Conservation (phyloP, 139 green algal genomes). For the Tetratostichococcus sp. region DNA sequence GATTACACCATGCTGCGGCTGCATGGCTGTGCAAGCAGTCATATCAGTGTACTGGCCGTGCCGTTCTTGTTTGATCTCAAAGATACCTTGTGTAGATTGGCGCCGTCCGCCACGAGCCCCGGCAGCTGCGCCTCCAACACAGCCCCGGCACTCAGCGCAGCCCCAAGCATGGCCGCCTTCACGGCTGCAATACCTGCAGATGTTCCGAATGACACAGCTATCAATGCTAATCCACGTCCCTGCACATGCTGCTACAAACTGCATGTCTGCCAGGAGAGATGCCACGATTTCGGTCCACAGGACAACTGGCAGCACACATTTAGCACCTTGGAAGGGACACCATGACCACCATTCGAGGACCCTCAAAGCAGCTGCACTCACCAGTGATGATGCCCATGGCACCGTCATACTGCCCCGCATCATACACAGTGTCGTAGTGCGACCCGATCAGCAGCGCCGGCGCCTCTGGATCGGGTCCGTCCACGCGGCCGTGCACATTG, state of each 20-base stretch:
- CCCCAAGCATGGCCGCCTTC: slow-evolving; percentile 56
- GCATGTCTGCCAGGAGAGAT: too few species aligned
- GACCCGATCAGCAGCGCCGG: slow-evolving; percentile 70
- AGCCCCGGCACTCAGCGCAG: not conserved
- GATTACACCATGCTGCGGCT: too few species aligned
- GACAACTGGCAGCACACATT: too few species aligned
- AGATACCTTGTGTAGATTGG: slow-evolving; percentile 20
- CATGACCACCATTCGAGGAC: too few species aligned
- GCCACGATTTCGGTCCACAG: too few species aligned
- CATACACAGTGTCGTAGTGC: slow-evolving; percentile 91
- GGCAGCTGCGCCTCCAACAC: not conserved
- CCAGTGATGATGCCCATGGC: slow-evolving; percentile 72
- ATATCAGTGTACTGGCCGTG: slow-evolving; percentile 10
- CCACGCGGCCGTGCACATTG: slow-evolving; percentile 73
- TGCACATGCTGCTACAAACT: too few species aligned
- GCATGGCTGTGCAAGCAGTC: too few species aligned
- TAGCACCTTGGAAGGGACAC: too few species aligned
- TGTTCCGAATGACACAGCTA: too few species aligned
- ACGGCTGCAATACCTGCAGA: slow-evolving; percentile 64
- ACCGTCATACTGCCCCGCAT: slow-evolving; percentile 87
- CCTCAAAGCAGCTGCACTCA: not conserved
- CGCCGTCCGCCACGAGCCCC: not conserved
- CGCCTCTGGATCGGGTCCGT: slow-evolving; percentile 14
- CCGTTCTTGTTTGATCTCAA: too few species aligned
- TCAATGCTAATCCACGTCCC: too few species aligned